Evolutionary conservation across 208 protist genomes (phyloP).

Genomic region (Crithidia acanthocephali): DNA sequence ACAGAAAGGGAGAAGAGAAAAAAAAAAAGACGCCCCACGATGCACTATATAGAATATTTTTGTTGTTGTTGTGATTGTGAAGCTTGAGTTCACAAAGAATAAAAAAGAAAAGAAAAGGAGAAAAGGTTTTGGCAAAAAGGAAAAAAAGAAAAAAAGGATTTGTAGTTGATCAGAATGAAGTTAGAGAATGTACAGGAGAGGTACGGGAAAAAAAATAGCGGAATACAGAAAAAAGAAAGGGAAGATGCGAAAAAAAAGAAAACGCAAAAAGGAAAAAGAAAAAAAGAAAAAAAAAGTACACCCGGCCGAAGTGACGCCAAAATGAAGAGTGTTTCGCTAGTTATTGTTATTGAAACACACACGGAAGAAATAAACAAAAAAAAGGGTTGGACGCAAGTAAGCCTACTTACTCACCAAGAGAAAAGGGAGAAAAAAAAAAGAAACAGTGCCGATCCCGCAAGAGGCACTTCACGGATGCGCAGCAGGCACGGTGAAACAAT

Average conservation of each 20-base stretch:
- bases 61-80: too few species aligned
- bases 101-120: neutral
- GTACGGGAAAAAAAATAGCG: constrained; percentile 13
- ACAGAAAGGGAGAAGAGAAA: neutral
- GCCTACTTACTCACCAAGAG: neutral
- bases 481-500: too few species aligned
- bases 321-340: too few species aligned
- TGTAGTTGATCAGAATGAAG: constrained; percentile 13
- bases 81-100: too few species aligned
- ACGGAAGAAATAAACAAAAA: neutral
- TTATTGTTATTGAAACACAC: too few species aligned
- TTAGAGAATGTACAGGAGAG: neutral
- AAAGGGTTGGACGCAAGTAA: neutral
- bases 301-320: neutral
- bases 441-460: neutral
- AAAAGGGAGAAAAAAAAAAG: neutral
- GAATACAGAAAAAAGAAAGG: neutral
- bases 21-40: neutral
- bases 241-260: constrained; percentile 19
- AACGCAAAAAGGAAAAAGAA: constrained; percentile 1
- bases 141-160: neutral
- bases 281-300: constrained; percentile 2
- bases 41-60: neutral
- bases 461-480: too few species aligned
- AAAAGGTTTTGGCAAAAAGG: constrained; percentile 1